phyloP scores from a whole-genome alignment of 768 basidiomycete genomes.

The Collybiopsis luxurians region DNA sequence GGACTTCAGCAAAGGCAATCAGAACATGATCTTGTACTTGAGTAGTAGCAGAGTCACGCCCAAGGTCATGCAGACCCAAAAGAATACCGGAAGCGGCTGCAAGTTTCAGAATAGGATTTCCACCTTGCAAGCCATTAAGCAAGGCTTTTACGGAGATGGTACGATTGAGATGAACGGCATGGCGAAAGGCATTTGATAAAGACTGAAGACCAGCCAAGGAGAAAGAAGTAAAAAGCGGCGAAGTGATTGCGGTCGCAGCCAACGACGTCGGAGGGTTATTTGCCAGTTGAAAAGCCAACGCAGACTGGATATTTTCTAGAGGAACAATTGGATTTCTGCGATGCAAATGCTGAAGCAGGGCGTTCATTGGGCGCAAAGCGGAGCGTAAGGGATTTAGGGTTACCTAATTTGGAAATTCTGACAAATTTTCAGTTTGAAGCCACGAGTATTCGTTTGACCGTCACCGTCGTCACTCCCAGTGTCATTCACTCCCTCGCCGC shows the following conservation, averaged over 20 bases:
- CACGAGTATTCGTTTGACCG: too few species aligned
- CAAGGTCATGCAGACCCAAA: constrained; percentile 59
- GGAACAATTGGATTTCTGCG: not conserved
- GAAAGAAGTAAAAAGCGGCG: constrained; percentile 46
- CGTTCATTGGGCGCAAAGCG: too few species aligned
- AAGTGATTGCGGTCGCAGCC: constrained; percentile 2
- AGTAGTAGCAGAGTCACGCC: constrained; percentile 28
- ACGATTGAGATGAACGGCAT: constrained; percentile 55
- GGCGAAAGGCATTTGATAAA: constrained; percentile 54
- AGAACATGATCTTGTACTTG: constrained; percentile 64
- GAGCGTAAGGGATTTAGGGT: too few species aligned
- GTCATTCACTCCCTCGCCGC: constrained; percentile 14
- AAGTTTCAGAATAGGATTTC: constrained; percentile 58
- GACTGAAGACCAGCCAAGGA: constrained; percentile 46
- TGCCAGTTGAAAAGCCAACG: not conserved
- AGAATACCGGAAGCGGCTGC: constrained; percentile 65
- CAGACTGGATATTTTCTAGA: constrained; percentile 1
- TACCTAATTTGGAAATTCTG: not conserved
- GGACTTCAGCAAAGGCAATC: constrained; percentile 69
- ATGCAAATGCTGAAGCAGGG: constrained; percentile 6
- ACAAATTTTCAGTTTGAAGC: constrained; percentile 1
- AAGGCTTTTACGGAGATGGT: constrained; percentile 36
- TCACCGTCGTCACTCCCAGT: not conserved
- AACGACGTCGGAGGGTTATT: not conserved
- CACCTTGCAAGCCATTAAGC: constrained; percentile 61